Base-by-base conservation (phyloP, 441 rosid genomes). In the Populus tomentosa region DNA sequence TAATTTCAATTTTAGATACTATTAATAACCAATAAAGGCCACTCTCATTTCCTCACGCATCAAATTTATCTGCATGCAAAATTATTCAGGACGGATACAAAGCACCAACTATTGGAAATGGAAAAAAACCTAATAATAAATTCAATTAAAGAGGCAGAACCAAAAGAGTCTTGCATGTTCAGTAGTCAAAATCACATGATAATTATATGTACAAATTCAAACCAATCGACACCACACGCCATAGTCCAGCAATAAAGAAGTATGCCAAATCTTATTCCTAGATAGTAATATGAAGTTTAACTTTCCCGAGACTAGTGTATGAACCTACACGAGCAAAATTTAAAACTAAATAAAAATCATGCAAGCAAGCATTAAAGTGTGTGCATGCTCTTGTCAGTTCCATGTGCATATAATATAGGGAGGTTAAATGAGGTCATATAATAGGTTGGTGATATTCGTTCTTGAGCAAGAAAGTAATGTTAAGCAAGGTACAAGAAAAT, bases 1-100 rank as follows among this genome's bases (percentile, higher is more conserved):
- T n/a, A 13, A 69, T 65, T 77, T 69, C 10, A 71, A 77, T 69
- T 23, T 62, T 28, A 30, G 23, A 69, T 33, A 50, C 56, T 50
- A 50, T 66, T 2, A 8, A 33, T 36, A 20, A 30, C 42, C 6
- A 5, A 23, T 26, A 42, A 23, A 6, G 46, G 66, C 20, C n/a
- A 50, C 56, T 16, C 56, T 50, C 56, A 50, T 14, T 50, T 50
- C 6, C 56, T 50, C 56, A 50, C 5, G 56, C 56, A 50, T 50
- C 56, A 14, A 28, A 50, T 42, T 26, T 62, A 71, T 18, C 32
- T 71, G 20, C 23, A 6, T 23, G 10, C 20, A 50, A 3, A 28
- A 26, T 50, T 50, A 50, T 36, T 50, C 3, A 1, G 16, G 56
- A 53, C 8, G 32, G 18, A 71, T 28, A 11, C 11, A 35, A 71